Percentiles rank a stretch among this genome's conserved stretches.
Evolutionary conservation across 352 stramenopile genomes (phyloP).

Genomic region (Phytophthora lateralis): DNA sequence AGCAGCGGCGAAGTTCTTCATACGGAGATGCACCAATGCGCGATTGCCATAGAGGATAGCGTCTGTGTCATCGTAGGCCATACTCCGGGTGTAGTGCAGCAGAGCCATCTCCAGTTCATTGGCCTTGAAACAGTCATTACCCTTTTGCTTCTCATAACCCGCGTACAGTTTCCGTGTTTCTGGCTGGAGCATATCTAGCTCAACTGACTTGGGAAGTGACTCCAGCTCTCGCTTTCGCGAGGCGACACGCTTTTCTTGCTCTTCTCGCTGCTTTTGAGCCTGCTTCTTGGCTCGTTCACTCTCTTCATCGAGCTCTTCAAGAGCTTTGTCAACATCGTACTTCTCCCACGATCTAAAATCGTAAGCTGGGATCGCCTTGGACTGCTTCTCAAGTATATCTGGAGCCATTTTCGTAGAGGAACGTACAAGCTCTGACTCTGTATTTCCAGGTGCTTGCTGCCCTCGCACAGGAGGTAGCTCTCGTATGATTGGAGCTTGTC

Average conservation of each 20-base stretch:
- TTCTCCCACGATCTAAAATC: conserved; percentile 94
- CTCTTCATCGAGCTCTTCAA: conserved; percentile 70
- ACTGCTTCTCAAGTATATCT: conserved; percentile 26
- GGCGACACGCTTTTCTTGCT: conserved; percentile 41
- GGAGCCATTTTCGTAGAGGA: background rate
- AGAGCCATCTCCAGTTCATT: conserved; percentile 87
- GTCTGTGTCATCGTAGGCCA: conserved; percentile 81
- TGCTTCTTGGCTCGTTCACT: conserved; percentile 49
- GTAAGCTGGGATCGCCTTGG: conserved; percentile 76
- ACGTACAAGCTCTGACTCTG: conserved; percentile 7
- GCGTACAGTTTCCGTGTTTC: conserved; percentile 65
- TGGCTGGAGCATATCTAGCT: conserved; percentile 54
- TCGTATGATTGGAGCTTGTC: conserved; percentile 30
- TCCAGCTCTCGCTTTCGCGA: conserved; percentile 61
- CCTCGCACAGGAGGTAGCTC: conserved; percentile 65
- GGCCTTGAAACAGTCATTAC: conserved; percentile 92
- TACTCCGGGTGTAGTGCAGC: conserved; percentile 89
- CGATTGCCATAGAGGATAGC: conserved; percentile 89
- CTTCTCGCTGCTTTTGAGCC: conserved; percentile 36
- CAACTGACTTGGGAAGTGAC: conserved; percentile 63
- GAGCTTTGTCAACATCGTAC: conserved; percentile 87
- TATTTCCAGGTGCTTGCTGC: conserved; percentile 16
- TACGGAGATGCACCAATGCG: conserved; percentile 77
- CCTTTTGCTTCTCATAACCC: conserved; percentile 91
- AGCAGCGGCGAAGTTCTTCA: conserved; percentile 85